Evolutionary conservation across 768 basidiomycete species (phyloP).

Genomic region (Boletus rubropictus): DNA sequence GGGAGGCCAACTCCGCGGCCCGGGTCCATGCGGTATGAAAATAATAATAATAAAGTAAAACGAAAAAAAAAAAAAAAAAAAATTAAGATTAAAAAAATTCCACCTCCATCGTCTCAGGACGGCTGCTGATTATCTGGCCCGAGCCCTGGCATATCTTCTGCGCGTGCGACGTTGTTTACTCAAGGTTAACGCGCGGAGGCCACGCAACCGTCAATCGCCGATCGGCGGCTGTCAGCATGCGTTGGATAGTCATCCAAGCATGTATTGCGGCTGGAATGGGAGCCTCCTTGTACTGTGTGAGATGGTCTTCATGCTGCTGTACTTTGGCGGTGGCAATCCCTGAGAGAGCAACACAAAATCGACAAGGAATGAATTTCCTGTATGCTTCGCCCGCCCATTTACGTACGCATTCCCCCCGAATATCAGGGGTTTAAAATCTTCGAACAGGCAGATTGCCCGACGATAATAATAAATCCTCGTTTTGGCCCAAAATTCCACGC

Average conservation of each 20-base stretch:
- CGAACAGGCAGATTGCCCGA: conserved; percentile 44
- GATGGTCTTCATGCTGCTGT: conserved; percentile 8
- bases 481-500: conserved; percentile 56
- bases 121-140: conserved; percentile 3
- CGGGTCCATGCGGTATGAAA: conserved; percentile 1
- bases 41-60: neutral
- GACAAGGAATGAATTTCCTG: conserved; percentile 35
- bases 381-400: conserved; percentile 35
- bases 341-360: conserved; percentile 22
- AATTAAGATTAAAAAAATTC: no score
- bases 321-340: conserved; percentile 19
- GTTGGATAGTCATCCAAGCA: conserved; percentile 2
- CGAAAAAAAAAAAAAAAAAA: neutral
- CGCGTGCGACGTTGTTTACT: conserved; percentile 3
- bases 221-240: no score
- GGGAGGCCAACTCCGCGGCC: conserved; percentile 27
- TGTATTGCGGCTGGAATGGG: neutral
- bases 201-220: conserved; percentile 29
- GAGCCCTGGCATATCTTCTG: neutral
- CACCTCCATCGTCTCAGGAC: neutral
- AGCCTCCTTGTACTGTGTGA: no score
- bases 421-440: conserved; percentile 52
- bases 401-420: conserved; percentile 58
- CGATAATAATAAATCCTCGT: conserved; percentile 55
- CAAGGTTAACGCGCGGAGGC: conserved; percentile 18